phyloP scores from a whole-genome alignment of 1,139 yeast species.

The Taphrina wiesneri region DNA sequence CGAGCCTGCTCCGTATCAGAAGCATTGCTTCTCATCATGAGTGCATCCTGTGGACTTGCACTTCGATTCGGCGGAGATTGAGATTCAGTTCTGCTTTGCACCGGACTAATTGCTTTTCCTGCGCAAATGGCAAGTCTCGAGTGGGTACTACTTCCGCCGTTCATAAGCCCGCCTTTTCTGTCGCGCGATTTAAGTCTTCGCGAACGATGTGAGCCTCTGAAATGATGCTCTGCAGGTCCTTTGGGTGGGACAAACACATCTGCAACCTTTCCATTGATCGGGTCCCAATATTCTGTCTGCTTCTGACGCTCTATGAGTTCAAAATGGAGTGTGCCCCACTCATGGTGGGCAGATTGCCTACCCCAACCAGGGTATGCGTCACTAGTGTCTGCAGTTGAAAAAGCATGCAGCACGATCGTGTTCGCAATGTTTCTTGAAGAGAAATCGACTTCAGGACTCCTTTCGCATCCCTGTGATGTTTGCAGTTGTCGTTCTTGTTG shows the following conservation, averaged over 20 bases:
- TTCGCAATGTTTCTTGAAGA: background rate
- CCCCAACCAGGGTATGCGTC: constrained; percentile 8
- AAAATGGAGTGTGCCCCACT: background rate
- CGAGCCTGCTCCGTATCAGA: too few relatives aligned
- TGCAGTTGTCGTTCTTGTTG: too few relatives aligned
- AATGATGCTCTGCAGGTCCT: background rate
- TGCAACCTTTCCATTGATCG: background rate
- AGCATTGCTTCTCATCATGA: too few relatives aligned
- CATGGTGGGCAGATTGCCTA: background rate
- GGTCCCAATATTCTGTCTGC: background rate
- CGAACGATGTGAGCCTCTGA: background rate
- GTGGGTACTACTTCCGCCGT: background rate
- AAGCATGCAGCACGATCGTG: background rate
- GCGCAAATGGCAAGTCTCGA: background rate
- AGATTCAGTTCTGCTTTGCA: background rate
- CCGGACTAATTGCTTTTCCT: background rate
- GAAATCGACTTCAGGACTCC: background rate
- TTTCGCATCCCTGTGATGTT: too few relatives aligned
- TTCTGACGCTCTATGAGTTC: constrained; percentile 1
- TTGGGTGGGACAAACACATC: background rate
- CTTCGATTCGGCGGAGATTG: background rate
- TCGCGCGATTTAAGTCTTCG: background rate
- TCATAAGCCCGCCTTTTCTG: background rate
- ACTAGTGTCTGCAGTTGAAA: background rate
- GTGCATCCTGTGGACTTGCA: background rate